Evolutionary conservation across 2,329 filamentous ascomycete genomes (phyloP), one percentile per base, ranked within the genome.

Genomic region (Grosmannia huntii): DNA sequence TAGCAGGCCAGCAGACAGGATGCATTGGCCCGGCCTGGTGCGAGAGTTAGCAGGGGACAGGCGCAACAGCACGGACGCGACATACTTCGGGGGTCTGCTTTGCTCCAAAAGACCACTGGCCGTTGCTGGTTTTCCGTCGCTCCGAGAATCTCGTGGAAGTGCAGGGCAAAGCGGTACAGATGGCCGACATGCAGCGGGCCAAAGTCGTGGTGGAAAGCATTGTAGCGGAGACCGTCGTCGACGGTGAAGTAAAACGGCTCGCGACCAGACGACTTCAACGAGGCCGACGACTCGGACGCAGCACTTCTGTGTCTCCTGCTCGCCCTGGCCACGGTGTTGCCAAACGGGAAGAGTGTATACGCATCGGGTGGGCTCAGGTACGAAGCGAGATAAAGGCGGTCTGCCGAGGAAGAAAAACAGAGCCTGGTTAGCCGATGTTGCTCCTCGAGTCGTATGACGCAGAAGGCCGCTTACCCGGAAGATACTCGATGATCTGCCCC

Each of bases 121-220:
- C 90, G 81, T 63, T 90, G 85, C 74, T 91, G 88, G 72, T 95
- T 96, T 66, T 90, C 89, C 63, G 90, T 89, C 60, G 91, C 90
- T 19, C 89, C 92, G 41, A 99, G 80, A 53, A 97, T 90, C 66
- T 97, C 92, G 69, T 99, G 94, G 69, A 99, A 90, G 66, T 92
- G 86, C 57, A 97, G 88, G 5, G 94, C 92, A 71, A 97, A 99
- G 62, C 94, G 84, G 77, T 97, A 99, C 48, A 99, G 68, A 71
- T 99, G 94, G 28, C 94, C 94, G 65, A 99, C 95, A 76, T 99
- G 94, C 60, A 99, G 78, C 67, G 94, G 94, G 66, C 94, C 94
- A 71, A 99, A 99, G 74, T 99, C 94, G 67, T 95, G 91, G 74
- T 97, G 91, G 73, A 99, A 99, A 36, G 92, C 91, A 72, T 99